phyloP scores from a whole-genome alignment of 176 grass and related monocot genomes.

The Eremochloa ophiuroides region DNA sequence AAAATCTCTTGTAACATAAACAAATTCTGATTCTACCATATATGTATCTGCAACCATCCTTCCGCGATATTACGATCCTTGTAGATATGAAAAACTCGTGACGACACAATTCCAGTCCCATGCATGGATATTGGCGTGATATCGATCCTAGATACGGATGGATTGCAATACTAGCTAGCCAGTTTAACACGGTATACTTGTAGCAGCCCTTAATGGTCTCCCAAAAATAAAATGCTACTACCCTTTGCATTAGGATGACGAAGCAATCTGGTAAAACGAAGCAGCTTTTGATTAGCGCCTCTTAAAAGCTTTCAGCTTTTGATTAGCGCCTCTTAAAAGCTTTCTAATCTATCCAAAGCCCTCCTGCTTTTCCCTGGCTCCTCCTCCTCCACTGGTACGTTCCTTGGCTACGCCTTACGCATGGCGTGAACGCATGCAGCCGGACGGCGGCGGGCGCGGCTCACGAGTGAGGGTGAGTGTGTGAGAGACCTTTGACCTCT shows the following conservation, averaged over 20 bases:
- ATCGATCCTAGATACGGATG: not conserved
- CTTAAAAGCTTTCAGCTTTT: not conserved
- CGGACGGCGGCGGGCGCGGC: no score
- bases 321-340: not conserved
- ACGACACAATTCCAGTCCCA: not conserved
- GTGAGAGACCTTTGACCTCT: no score
- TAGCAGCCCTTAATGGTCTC: not conserved
- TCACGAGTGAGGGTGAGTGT: no score
- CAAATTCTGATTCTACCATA: not conserved
- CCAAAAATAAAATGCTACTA: not conserved
- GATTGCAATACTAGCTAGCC: not conserved
- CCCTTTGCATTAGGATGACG: not conserved
- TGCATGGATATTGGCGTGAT: not conserved
- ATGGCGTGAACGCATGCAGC: not conserved
- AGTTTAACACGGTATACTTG: not conserved
- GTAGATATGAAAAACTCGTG: not conserved
- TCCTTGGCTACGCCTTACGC: not conserved
- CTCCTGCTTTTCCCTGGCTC: no score
- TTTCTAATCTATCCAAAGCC: not conserved
- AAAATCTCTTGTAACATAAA: not conserved
- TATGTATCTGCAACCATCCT: not conserved
- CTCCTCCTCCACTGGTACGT: no score
- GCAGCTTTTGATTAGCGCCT: not conserved
- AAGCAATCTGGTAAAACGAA: not conserved
- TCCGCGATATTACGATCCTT: not conserved